Evolutionary conservation across 306 rosid species (phyloP).

Genomic region (Quercus aquifolioides): DNA sequence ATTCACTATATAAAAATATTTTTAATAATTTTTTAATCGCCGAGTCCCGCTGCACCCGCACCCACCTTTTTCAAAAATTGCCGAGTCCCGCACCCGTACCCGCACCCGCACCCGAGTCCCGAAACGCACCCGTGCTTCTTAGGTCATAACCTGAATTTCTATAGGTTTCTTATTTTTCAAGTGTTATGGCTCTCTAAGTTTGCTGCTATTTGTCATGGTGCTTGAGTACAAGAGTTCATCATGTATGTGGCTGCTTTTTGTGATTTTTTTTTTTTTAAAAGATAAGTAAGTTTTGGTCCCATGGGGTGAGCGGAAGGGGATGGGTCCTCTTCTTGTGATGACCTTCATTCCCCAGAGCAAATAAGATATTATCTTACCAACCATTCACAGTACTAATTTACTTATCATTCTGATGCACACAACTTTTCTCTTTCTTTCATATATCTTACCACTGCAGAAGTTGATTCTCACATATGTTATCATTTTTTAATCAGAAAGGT

Average conservation of each 20-base stretch:
- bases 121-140: no score
- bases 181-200: neutral
- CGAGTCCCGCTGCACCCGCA: no score
- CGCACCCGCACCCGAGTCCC: no score
- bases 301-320: no score
- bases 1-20: no score
- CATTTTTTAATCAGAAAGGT: conserved; percentile 28
- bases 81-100: no score
- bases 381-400: neutral
- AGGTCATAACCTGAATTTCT: neutral
- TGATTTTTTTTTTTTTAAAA: no score
- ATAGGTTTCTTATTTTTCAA: neutral
- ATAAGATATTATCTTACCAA: neutral
- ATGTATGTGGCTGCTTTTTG: neutral
- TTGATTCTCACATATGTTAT: conserved; percentile 1
- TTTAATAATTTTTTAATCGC: no score
- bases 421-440: neutral
- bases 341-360: neutral
- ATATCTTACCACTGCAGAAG: conserved; percentile 7
- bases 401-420: neutral
- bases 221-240: neutral
- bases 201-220: neutral
- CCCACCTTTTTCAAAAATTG: no score
- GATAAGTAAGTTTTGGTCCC: no score
- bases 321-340: neutral